These are phyloP conservation scores for Cyathus olla DNA, from an alignment of 1,284 basidiomycete species.

Conservation along the genomic window DNA sequence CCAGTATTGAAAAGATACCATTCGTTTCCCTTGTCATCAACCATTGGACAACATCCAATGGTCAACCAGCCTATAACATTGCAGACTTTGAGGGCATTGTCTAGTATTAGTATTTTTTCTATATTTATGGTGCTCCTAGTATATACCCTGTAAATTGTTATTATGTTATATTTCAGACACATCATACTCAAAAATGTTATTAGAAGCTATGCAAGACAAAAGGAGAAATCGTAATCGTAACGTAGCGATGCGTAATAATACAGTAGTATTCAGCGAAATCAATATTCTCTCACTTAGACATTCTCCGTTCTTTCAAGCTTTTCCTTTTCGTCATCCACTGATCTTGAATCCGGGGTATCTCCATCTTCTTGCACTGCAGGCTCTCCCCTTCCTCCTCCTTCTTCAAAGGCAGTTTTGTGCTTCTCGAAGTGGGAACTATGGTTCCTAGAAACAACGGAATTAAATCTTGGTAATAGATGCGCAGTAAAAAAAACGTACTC, in stretches of 20 bases:
- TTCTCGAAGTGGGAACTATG: constrained; percentile 89
- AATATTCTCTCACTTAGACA: too few relatives aligned
- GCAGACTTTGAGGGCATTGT: not conserved
- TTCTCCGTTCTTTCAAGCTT: too few relatives aligned
- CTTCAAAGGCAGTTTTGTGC: constrained; percentile 82
- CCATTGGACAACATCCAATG: not conserved
- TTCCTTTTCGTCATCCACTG: too few relatives aligned
- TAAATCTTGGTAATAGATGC: not conserved
- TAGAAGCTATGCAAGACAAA: not conserved
- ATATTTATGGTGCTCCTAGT: too few relatives aligned
- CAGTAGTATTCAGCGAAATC: too few relatives aligned
- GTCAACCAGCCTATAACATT: not conserved
- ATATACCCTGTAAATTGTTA: too few relatives aligned
- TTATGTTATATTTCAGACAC: not conserved
- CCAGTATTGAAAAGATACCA: not conserved
- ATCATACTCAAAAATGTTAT: not conserved
- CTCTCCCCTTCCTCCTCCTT: constrained; percentile 71
- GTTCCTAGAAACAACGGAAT: constrained; percentile 57
- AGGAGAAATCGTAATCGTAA: too few relatives aligned
- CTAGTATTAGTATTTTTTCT: not conserved
- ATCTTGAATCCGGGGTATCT: not conserved
- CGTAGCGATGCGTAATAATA: too few relatives aligned
- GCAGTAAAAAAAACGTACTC: constrained; percentile 60
- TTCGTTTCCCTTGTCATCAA: constrained; percentile 1
- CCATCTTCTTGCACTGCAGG: constrained; percentile 34